Conservation (phyloP, 2,329 filamentous ascomycete species). For the Xylariomycetidae sp. region DNA sequence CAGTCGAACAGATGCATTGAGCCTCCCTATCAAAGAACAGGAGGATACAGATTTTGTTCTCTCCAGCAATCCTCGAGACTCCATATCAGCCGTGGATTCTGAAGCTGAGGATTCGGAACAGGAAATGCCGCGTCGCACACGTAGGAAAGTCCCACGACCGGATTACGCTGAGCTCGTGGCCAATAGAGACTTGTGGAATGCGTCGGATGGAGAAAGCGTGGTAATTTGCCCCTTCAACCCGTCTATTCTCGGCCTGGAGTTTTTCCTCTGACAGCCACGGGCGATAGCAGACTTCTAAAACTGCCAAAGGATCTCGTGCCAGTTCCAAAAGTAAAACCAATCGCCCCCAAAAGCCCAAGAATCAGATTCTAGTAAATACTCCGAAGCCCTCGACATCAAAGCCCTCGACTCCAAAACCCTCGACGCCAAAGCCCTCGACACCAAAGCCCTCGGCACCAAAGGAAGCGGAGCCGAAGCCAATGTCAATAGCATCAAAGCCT, state of each 20-base stretch:
- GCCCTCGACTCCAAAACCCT: constrained; percentile 9
- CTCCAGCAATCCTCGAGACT: constrained; percentile 7
- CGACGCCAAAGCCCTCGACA: no score
- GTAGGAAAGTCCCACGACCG: constrained; percentile 18
- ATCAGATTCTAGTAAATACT: constrained; percentile 4
- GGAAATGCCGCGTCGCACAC: constrained; percentile 17
- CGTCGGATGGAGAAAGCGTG: constrained; percentile 16
- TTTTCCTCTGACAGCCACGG: no score
- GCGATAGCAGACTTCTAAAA: constrained; percentile 9
- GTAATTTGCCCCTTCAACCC: constrained; percentile 6
- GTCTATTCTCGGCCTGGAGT: not conserved
- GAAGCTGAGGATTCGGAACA: constrained; percentile 10
- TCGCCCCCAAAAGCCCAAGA: no score
- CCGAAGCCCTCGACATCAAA: constrained; percentile 11
- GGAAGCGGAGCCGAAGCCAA: no score
- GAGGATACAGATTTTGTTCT: constrained; percentile 16
- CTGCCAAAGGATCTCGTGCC: constrained; percentile 10
- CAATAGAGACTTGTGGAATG: constrained; percentile 20
- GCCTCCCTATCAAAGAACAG: no score
- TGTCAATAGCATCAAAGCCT: no score
- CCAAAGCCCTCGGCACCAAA: no score
- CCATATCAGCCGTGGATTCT: constrained; percentile 5
- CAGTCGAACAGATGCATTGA: no score
- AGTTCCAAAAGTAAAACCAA: constrained; percentile 7
- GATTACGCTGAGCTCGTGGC: constrained; percentile 25